Conservation (phyloP, 306 rosid species). For the Nissolia schottii region DNA sequence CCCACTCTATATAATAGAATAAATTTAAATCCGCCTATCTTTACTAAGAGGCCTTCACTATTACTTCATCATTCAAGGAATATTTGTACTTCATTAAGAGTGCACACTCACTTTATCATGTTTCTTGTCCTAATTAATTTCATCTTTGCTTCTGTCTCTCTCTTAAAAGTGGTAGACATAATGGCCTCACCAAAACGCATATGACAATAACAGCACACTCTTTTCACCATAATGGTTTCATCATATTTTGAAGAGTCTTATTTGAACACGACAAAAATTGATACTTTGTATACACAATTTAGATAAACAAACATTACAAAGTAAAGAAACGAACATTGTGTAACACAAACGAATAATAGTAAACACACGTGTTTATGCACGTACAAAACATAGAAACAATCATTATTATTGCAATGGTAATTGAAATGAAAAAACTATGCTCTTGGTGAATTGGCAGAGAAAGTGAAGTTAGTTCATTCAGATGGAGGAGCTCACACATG, state of each 20-base stretch:
- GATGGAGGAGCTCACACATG: no score
- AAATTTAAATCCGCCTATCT: slow-evolving; percentile 30
- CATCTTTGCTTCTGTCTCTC: background rate
- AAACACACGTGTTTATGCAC: no score
- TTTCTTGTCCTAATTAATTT: slow-evolving; percentile 7
- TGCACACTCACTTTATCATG: slow-evolving; percentile 8
- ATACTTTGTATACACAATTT: no score
- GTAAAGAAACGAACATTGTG: no score
- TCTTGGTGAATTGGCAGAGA: no score
- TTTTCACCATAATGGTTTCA: background rate
- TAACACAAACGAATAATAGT: no score
- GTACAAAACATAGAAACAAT: no score
- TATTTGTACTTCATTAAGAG: slow-evolving; percentile 36
- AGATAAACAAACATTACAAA: no score
- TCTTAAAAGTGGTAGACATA: background rate
- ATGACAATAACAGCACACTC: background rate
- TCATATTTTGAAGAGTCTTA: background rate
- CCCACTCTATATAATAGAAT: slow-evolving; percentile 28
- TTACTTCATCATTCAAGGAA: slow-evolving; percentile 38
- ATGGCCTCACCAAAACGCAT: background rate
- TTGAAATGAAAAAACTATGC: no score
- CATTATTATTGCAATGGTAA: no score
- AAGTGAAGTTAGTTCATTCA: no score
- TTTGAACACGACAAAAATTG: no score
- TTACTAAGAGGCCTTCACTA: slow-evolving; percentile 33